phyloP scores from a whole-genome alignment of 441 rosid species.

The Arabidopsis hybrid region DNA sequence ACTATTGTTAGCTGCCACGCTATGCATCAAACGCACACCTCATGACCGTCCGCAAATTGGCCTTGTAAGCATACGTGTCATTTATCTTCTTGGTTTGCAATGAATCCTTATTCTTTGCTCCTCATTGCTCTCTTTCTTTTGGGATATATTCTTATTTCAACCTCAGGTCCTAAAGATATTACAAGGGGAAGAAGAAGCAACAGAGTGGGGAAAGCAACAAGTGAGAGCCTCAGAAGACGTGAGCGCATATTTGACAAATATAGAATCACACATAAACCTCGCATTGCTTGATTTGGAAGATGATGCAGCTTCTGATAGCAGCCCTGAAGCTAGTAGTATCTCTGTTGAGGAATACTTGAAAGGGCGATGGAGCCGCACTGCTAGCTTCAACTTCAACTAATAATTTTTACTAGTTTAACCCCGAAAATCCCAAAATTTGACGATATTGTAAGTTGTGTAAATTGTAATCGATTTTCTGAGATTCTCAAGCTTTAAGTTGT shows the following conservation, averaged over 20 bases:
- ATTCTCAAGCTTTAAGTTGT: constrained; percentile 28
- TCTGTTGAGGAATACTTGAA: constrained; percentile 76
- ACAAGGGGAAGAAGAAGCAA: constrained; percentile 75
- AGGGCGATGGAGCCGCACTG: constrained; percentile 81
- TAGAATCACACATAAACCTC: constrained; percentile 82
- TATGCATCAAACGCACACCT: constrained; percentile 76
- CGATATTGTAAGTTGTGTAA: constrained; percentile 39
- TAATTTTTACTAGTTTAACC: constrained; percentile 56
- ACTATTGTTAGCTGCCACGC: constrained; percentile 84
- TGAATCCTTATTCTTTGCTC: background rate
- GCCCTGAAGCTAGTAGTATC: constrained; percentile 58
- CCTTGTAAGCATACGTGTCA: constrained; percentile 52
- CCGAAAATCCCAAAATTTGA: background rate
- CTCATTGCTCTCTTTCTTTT: background rate
- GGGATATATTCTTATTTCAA: background rate
- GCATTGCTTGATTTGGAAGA: constrained; percentile 83
- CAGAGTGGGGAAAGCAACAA: constrained; percentile 74
- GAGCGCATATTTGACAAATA: constrained; percentile 57
- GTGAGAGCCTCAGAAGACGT: constrained; percentile 59
- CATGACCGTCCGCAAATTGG: constrained; percentile 71
- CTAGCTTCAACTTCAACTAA: constrained; percentile 73
- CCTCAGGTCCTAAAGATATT: constrained; percentile 80
- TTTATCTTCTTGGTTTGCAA: background rate
- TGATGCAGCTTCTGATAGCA: constrained; percentile 66
- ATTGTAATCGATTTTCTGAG: constrained; percentile 36